Percentiles rank a stretch among this genome's conserved stretches.
These are phyloP conservation scores for Aquilaria sinensis DNA, from an alignment of 345 rosid species.

Conservation along the genomic window DNA sequence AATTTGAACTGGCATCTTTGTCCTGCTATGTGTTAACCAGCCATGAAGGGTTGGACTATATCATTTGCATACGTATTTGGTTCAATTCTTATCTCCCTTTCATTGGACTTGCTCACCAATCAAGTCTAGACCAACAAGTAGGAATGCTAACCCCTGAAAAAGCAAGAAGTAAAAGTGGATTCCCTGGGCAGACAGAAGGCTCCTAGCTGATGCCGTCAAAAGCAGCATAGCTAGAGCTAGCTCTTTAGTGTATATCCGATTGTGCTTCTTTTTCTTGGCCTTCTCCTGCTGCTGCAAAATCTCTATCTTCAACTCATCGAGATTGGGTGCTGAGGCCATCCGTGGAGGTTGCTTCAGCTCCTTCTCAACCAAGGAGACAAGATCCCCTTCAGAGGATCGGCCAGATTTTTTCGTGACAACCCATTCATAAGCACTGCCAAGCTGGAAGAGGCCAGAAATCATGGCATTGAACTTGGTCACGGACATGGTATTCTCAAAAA, in stretches of 20 bases:
- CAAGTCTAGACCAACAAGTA: slow-evolving; percentile 89
- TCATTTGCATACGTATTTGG: slow-evolving; percentile 6
- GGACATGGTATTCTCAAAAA: slow-evolving; percentile 94
- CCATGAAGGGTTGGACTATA: slow-evolving; percentile 7
- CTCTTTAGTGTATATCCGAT: slow-evolving; percentile 82
- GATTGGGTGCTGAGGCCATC: slow-evolving; percentile 49
- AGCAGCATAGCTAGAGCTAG: slow-evolving; percentile 80
- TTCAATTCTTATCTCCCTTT: slow-evolving; percentile 17
- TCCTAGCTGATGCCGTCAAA: slow-evolving; percentile 77
- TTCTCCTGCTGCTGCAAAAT: slow-evolving; percentile 33
- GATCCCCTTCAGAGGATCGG: slow-evolving; percentile 91
- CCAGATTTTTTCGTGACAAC: slow-evolving; percentile 94
- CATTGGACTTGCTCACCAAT: slow-evolving; percentile 90
- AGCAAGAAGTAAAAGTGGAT: slow-evolving; percentile 96
- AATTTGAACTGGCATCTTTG: neutral
- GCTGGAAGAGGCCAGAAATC: slow-evolving; percentile 94
- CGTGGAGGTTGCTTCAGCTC: slow-evolving; percentile 42
- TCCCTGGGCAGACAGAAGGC: slow-evolving; percentile 92
- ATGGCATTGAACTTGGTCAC: slow-evolving; percentile 95
- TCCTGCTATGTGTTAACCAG: slow-evolving; percentile 1
- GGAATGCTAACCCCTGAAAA: slow-evolving; percentile 92
- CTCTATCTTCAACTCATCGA: slow-evolving; percentile 43
- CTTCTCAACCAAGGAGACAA: slow-evolving; percentile 50
- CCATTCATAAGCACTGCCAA: slow-evolving; percentile 96
- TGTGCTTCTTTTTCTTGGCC: slow-evolving; percentile 63